Evolutionary conservation across 371 early-diverging fungal species (phyloP), one percentile per base, ranked within the genome.

Genomic region (Rhizopus delemar): DNA sequence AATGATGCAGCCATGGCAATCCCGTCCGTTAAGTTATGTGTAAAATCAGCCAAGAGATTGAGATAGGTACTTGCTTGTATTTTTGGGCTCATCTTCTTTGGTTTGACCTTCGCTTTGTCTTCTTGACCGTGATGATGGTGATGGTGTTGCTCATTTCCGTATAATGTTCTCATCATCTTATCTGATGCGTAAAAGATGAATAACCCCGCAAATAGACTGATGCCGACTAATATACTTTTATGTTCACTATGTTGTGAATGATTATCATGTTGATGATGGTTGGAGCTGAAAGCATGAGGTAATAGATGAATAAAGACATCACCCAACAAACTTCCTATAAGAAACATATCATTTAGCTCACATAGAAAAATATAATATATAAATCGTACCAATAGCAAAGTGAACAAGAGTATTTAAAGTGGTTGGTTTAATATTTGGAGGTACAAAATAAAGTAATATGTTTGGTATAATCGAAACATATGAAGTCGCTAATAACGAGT

Each of bases 21-120:
- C 5, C 93, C 93, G 53, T 93, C 93, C 29, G 92, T 90, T 63
- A 93, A 89, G 72, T 92, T 93, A 81, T 93, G 93, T 3, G 91
- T 82, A n/a, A 88, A 87, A 62, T 93, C 93, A 7, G 93, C 93
- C 62, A 93, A 80, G 33, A 93, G 74, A 63, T 90, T 92, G 57
- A 93, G 65, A 60, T 90, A 91, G 0, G 91, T 91, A n/a, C 89
- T 88, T 12, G 86, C 67, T 68, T 87, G 87, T 78, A 83, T 51
- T 81, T 80, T 28, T 69, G 70, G 60, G 8, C 8, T 29, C 51
- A 7, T 28, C 51, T 35, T 35, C 29, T 34, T 48, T 29, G 16
- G 28, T 15, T 28, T 48, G 48, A 5, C 48, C 7, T 28, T 8
- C 1, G 12, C 43, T n/a, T 43, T 11, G 6, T 36, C 11, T 8